Conservation (phyloP, 192 early-diverging fungal species). For the Coemansia sp. region DNA sequence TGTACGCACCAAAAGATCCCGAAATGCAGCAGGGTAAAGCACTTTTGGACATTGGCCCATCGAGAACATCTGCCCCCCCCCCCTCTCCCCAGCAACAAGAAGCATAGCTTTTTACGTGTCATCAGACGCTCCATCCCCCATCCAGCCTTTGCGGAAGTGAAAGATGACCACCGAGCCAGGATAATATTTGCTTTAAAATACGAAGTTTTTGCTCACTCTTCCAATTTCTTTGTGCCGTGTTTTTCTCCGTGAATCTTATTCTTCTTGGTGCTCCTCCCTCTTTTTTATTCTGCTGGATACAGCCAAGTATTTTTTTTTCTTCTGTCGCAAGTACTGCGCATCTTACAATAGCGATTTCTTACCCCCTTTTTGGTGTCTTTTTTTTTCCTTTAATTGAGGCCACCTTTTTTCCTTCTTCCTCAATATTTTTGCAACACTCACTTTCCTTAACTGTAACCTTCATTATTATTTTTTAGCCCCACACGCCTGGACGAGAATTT, state of each 20-base stretch:
- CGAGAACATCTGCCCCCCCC: too few species aligned
- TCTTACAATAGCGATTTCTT: background rate
- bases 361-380: constrained; percentile 7
- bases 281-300: background rate
- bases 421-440: background rate
- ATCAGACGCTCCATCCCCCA: background rate
- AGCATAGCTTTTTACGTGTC: background rate
- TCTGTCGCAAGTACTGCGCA: background rate
- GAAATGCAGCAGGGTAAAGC: background rate
- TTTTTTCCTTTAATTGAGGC: constrained; percentile 7
- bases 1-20: background rate
- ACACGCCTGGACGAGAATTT: background rate
- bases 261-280: constrained; percentile 2
- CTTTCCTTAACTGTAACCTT: background rate
- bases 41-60: background rate
- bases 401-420: background rate
- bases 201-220: background rate
- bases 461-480: background rate
- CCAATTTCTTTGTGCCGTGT: constrained; percentile 7
- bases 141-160: background rate
- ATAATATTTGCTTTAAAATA: constrained; percentile 6
- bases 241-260: background rate
- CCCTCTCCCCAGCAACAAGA: background rate
- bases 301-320: constrained; percentile 14
- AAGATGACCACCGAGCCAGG: background rate